Base-by-base conservation (phyloP, 495 filamentous ascomycete genomes). In the Penicillium paxilli region DNA sequence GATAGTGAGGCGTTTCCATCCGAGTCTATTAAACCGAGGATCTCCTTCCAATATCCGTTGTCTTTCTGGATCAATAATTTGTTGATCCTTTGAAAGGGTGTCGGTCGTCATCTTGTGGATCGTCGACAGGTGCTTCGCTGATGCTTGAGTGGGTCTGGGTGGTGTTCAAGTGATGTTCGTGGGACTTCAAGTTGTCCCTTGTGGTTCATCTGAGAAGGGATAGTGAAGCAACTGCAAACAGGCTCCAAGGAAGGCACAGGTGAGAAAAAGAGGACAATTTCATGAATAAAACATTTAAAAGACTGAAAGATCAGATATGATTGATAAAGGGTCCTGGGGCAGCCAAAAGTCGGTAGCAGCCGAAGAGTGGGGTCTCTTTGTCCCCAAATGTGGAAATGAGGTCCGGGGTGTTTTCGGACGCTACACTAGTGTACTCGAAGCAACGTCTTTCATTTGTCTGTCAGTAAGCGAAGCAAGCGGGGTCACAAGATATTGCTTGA, bases 1-100 rank as follows among this genome's bases (percentile, higher is more conserved):
- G 25, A 72, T 51, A 1, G 70, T 71, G 6, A 71, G 63, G 19
- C 68, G 58, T 47, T 67, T 68, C 70, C 70, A 73, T 35, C 70
- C 70, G 9, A 73, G 67, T 30, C 66, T 61, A 30, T 59, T 58
- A 30, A 65, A 71, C 17, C 65, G 62, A 10, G 49, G 40, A 28
- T 59, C 40, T 12, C 57, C 63, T 23, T 49, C 33, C 11, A 44
- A 24, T 16, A 24, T 28, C 25, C 45, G 19, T 23, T 54, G 44
- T 23, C n/a, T 25, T 21, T 44, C 45, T n/a, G 33, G 38, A 7
- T 48, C 52, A 25, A 20, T 12, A n/a, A 30, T 24, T 17, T 51
- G 37, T 9, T 9, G 22, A 12, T 44, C 53, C 40, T 24, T 17
- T 20, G 30, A 28, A 14, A 56, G 9, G 40, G 8, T 5, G 20